Evolutionary conservation across 2,329 filamentous ascomycete genomes (phyloP).

Genomic region (Thelonectria discophora): DNA sequence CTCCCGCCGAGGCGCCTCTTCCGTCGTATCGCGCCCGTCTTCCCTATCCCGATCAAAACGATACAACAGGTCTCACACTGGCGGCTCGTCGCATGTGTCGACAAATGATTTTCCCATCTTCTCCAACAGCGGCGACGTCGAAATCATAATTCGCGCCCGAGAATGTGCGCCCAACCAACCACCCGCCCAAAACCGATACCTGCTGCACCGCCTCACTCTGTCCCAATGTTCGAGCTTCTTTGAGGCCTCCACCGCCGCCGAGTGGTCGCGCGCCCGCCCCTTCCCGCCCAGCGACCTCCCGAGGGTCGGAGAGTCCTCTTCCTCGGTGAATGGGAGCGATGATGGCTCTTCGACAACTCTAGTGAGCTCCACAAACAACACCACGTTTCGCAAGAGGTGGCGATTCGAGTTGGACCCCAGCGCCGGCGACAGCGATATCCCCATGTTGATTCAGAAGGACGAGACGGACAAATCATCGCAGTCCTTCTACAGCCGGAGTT

Average conservation of each 20-base stretch:
- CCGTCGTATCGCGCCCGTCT: constrained; percentile 71
- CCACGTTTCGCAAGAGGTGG: constrained; percentile 68
- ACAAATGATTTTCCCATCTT: constrained; percentile 96
- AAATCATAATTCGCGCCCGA: constrained; percentile 79
- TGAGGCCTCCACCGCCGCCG: constrained; percentile 81
- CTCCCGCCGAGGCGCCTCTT: constrained; percentile 62
- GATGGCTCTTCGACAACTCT: constrained; percentile 29
- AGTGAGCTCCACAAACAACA: constrained; percentile 20
- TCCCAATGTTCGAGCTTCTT: constrained; percentile 95
- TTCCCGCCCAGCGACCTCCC: constrained; percentile 57
- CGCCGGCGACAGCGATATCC: constrained; percentile 76
- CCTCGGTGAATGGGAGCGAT: constrained; percentile 35
- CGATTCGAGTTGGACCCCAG: constrained; percentile 87
- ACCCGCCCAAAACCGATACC: constrained; percentile 75
- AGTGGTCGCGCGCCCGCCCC: constrained; percentile 65
- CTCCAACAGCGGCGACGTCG: constrained; percentile 88
- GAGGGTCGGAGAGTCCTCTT: constrained; percentile 57
- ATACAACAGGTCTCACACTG: constrained; percentile 83
- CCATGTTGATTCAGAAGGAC: constrained; percentile 87
- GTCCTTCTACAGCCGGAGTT: constrained; percentile 45
- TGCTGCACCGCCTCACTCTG: constrained; percentile 87
- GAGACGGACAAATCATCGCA: constrained; percentile 41
- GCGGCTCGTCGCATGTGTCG: constrained; percentile 72
- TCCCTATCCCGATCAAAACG: constrained; percentile 69
- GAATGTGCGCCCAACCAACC: constrained; percentile 30